These are phyloP conservation scores for Spathaspora sp. DNA, from an alignment of 1,139 yeast genomes.

Conservation along the genomic window DNA sequence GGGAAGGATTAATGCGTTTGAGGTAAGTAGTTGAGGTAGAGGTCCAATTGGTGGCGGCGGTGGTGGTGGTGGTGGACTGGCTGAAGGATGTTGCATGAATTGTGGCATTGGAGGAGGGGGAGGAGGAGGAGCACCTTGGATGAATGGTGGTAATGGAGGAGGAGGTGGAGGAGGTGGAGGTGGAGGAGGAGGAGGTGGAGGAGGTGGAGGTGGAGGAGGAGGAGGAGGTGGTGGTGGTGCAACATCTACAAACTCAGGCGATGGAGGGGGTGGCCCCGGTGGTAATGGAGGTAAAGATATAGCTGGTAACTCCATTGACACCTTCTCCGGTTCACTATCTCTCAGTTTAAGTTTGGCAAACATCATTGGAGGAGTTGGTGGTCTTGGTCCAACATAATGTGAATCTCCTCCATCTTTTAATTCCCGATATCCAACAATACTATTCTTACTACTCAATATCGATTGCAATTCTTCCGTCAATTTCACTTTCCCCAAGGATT, in stretches of 20 bases:
- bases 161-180: conserved; percentile 33
- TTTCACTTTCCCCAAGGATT: background rate
- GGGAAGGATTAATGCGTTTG: too few relatives aligned
- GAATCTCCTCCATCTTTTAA: conserved; percentile 7
- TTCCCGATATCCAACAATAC: conserved; percentile 2
- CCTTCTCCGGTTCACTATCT: background rate
- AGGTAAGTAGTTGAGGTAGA: background rate
- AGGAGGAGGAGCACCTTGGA: conserved; percentile 14
- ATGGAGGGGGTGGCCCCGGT: background rate
- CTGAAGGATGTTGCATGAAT: conserved; percentile 7
- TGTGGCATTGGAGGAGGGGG: conserved; percentile 20
- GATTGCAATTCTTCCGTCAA: conserved; percentile 20
- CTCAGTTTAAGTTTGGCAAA: background rate
- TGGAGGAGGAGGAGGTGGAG: conserved; percentile 26
- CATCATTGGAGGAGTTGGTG: conserved; percentile 21
- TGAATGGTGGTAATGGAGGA: conserved; percentile 29
- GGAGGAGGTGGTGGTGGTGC: conserved; percentile 2
- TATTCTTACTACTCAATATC: conserved; percentile 5
- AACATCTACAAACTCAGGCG: too few relatives aligned
- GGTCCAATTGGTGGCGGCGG: conserved; percentile 9
- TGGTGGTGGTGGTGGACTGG: conserved; percentile 17
- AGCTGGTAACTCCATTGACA: background rate
- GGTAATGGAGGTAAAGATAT: background rate
- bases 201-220: conserved; percentile 15
- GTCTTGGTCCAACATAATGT: conserved; percentile 10